Evolutionary conservation across 2,329 filamentous ascomycete species (phyloP).

Genomic region (Arthrobotrys conoides): DNA sequence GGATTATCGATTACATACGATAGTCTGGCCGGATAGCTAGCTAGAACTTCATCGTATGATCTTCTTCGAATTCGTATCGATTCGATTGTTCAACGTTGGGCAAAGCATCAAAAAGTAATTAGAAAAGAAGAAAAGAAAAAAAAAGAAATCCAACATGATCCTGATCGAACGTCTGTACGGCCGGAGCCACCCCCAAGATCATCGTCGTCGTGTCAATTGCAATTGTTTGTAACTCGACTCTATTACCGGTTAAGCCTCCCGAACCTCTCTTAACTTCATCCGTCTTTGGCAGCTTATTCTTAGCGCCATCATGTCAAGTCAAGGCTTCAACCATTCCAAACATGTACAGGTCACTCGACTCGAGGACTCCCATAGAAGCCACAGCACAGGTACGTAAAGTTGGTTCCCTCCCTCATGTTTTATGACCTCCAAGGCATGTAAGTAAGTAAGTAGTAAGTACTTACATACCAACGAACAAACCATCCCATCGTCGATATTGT

Average conservation of each 20-base stretch:
- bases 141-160: background rate
- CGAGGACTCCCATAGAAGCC: no score
- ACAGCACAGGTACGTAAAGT: conserved; percentile 10
- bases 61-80: conserved; percentile 12
- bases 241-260: conserved; percentile 51
- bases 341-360: conserved; percentile 44
- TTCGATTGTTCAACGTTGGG: conserved; percentile 28
- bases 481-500: conserved; percentile 51
- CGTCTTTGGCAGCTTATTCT: conserved; percentile 22
- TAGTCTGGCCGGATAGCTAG: no score
- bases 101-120: background rate
- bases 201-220: background rate
- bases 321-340: conserved; percentile 25
- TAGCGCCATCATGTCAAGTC: conserved; percentile 12
- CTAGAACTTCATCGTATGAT: conserved; percentile 40
- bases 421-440: conserved; percentile 11
- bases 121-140: background rate
- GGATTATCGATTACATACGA: no score
- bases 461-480: no score
- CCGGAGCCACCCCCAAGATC: conserved; percentile 26
- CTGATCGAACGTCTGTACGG: background rate
- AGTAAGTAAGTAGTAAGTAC: no score
- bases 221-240: conserved; percentile 31
- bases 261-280: conserved; percentile 35
- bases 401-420: conserved; percentile 26